Evolutionary conservation across 345 rosid genomes (phyloP).

Genomic region (Salix brachista): DNA sequence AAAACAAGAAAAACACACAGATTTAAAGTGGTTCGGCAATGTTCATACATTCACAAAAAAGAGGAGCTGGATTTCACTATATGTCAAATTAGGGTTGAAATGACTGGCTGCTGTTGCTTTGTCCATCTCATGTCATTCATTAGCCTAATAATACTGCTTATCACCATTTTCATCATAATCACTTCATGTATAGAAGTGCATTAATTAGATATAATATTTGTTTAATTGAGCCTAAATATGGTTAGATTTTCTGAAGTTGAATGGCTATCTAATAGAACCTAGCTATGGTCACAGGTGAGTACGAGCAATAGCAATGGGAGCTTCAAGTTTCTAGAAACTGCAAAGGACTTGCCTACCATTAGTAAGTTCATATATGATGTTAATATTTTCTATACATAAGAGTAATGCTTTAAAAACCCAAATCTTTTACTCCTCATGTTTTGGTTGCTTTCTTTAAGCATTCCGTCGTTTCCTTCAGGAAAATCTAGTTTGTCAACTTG

Average conservation of each 20-base stretch:
- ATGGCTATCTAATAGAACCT: constrained; percentile 3
- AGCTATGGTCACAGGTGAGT: constrained; percentile 42
- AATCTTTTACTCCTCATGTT: background rate
- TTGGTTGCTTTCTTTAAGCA: background rate
- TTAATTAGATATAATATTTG: background rate
- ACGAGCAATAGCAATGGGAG: constrained; percentile 37
- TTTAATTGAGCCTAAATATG: background rate
- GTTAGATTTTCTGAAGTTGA: constrained; percentile 2
- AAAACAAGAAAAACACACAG: no score
- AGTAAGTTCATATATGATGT: constrained; percentile 43
- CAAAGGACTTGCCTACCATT: constrained; percentile 75
- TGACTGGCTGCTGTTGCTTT: background rate
- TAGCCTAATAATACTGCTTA: background rate
- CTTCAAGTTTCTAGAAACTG: constrained; percentile 77
- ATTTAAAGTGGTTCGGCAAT: no score
- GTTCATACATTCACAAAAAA: no score
- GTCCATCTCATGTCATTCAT: background rate
- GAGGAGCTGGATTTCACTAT: background rate
- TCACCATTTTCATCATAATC: background rate
- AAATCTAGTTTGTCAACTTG: background rate
- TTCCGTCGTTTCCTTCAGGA: background rate
- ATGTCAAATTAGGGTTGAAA: background rate
- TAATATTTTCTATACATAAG: background rate
- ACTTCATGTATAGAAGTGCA: background rate
- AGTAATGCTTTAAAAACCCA: background rate